Evolutionary conservation across 2,329 filamentous ascomycete species (phyloP).

Genomic region (Penicillium hordei): DNA sequence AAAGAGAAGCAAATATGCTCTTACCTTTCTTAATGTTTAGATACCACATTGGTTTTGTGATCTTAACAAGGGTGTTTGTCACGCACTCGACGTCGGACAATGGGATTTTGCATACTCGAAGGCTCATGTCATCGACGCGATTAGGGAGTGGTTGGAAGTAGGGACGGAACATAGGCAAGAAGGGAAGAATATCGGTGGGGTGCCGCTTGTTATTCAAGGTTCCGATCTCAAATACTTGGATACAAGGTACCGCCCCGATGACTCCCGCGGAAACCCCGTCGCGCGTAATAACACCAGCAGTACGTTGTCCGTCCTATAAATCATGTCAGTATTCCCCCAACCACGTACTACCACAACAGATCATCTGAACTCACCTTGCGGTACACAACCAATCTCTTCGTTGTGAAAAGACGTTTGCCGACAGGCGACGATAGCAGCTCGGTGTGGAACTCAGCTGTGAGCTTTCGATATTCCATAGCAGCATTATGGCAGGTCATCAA

Average conservation of each 20-base stretch:
- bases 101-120: slow-evolving; percentile 68
- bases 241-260: slow-evolving; percentile 63
- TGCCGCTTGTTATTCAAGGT: slow-evolving; percentile 67
- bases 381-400: slow-evolving; percentile 78
- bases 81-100: slow-evolving; percentile 81
- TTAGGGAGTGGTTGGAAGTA: slow-evolving; percentile 68
- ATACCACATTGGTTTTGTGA: slow-evolving; percentile 49
- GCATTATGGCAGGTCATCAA: slow-evolving; percentile 80
- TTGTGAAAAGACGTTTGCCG: slow-evolving; percentile 74
- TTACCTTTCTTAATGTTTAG: slow-evolving; percentile 53
- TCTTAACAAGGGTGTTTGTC: slow-evolving; percentile 64
- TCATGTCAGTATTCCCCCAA: slow-evolving; percentile 20
- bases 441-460: slow-evolving; percentile 79
- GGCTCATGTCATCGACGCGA: slow-evolving; percentile 64
- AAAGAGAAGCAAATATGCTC: neutral
- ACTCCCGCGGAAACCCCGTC: slow-evolving; percentile 70
- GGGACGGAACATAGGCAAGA: slow-evolving; percentile 67
- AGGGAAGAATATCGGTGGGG: slow-evolving; percentile 83
- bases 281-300: slow-evolving; percentile 73
- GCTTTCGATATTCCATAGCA: slow-evolving; percentile 72
- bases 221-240: slow-evolving; percentile 78
- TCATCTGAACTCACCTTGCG: slow-evolving; percentile 52
- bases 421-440: slow-evolving; percentile 76
- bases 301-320: slow-evolving; percentile 71
- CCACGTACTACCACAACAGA: neutral